phyloP scores from a whole-genome alignment of 208 protist species.

The Acanthamoeba sp. region DNA sequence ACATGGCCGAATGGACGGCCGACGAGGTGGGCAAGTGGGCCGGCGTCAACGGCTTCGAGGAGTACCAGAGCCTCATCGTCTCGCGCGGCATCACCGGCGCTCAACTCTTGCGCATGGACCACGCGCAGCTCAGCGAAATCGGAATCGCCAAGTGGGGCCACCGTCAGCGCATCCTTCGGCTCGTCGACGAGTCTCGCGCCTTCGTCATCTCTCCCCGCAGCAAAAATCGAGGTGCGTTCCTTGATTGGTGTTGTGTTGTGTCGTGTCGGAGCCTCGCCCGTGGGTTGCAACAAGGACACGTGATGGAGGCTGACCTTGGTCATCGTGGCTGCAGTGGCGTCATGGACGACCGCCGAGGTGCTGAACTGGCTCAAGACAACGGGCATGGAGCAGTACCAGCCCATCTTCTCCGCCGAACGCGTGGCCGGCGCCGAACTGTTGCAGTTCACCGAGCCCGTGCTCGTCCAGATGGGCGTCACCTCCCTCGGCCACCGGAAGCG shows the following conservation, averaged over 20 bases:
- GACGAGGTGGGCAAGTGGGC: slow-evolving; percentile 25
- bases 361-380: slow-evolving; percentile 29
- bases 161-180: not conserved
- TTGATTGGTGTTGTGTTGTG: too few relatives aligned
- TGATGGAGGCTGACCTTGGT: not conserved
- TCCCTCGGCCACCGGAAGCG: slow-evolving; percentile 32
- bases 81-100: slow-evolving; percentile 22
- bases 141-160: slow-evolving; percentile 33
- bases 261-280: too few relatives aligned
- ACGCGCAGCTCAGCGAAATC: slow-evolving; percentile 1
- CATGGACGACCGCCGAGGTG: not conserved
- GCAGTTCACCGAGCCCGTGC: not conserved
- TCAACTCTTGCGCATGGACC: slow-evolving; percentile 29
- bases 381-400: not conserved
- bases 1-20: slow-evolving; percentile 6
- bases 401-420: slow-evolving; percentile 3
- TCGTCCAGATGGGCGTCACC: slow-evolving; percentile 18
- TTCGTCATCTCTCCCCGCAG: not conserved
- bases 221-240: not conserved
- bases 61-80: slow-evolving; percentile 16
- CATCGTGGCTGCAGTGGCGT: not conserved
- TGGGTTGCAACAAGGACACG: too few relatives aligned
- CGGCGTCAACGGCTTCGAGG: slow-evolving; percentile 11
- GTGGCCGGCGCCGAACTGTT: not conserved
- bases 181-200: not conserved